Base-by-base conservation (phyloP, 305 asterid genomes). In the Nicotiana rustica region DNA sequence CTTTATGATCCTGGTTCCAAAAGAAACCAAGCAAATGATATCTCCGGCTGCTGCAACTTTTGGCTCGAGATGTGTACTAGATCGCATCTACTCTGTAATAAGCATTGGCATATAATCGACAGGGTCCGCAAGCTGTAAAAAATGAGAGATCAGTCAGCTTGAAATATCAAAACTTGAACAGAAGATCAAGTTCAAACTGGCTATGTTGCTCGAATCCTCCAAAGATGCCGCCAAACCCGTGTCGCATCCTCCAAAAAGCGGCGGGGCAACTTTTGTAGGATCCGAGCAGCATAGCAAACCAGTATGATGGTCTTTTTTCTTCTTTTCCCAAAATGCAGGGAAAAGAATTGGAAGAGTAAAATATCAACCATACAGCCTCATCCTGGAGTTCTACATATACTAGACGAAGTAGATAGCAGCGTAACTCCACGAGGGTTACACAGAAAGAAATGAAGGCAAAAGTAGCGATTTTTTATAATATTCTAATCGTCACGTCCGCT, bases 21-120 rank as follows among this genome's bases (percentile, higher is more conserved):
- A 83, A 29, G 73, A 80, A 67, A 61, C 71, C 36, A 79, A 75
- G 31, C 7, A 31, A 25, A 57, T 67, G 84, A 18, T 69, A 38
- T 64, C 61, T 18, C 49, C 80, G 59, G 75, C 83, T 77, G 60
- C 79, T 52, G 82, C 81, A 73, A 67, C 84, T 52, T 75, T 77
- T 36, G 60, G 52, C 75, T 65, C 44, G 10, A 59, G 78, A 57
- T 35, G 38, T n/a, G 12, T 73, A 49, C 49, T 61, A 75, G 18
- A 68, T 44, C 82, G 59, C 76, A 67, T 47, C 91, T 93, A 92
- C 81, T 92, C 93, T 1, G 97, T 89, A 49, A 93, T 56, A 33
- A 92, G 93, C 92, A 92, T 79, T 1, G 86, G 90, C 80, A 88
- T 82, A 67, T 88, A 92, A 66, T 89, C 85, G 49, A 80, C 77